Evolutionary conservation across 345 rosid genomes (phyloP).

Genomic region (Odontarrhena argentea): DNA sequence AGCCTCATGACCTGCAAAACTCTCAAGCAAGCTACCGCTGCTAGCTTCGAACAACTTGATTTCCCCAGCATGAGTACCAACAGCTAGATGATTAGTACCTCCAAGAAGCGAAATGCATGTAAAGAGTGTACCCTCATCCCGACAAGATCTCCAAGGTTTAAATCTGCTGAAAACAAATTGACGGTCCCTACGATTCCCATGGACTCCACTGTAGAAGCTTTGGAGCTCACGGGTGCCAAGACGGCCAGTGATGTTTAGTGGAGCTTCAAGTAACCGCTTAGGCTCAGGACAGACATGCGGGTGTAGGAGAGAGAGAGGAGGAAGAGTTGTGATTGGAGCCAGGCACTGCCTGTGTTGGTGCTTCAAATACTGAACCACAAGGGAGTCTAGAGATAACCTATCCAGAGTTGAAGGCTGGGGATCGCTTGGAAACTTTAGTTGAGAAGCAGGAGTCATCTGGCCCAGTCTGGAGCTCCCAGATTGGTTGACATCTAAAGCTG

Average conservation of each 20-base stretch:
- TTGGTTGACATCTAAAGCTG: conserved; percentile 56
- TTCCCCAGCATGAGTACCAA: conserved; percentile 87
- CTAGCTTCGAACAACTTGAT: conserved; percentile 73
- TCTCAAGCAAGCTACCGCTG: conserved; percentile 69
- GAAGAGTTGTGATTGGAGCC: conserved; percentile 97
- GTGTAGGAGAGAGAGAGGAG: conserved; percentile 90
- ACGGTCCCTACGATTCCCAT: conserved; percentile 93
- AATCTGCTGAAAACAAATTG: conserved; percentile 96
- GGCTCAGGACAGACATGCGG: conserved; percentile 98
- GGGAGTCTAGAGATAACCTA: conserved; percentile 76
- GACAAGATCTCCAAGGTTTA: conserved; percentile 90
- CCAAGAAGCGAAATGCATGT: conserved; percentile 84
- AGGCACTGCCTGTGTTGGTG: conserved; percentile 99
- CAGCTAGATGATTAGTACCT: conserved; percentile 81
- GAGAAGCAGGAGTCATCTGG: conserved; percentile 53
- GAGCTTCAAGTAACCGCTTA: conserved; percentile 86
- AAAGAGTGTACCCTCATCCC: conserved; percentile 80
- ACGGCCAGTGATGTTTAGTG: conserved; percentile 81
- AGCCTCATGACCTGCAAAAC: conserved; percentile 72
- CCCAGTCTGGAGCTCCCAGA: conserved; percentile 49
- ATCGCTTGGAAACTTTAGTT: conserved; percentile 55
- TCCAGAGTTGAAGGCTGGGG: conserved; percentile 66
- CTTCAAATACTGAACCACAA: conserved; percentile 92
- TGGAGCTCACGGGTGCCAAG: conserved; percentile 83
- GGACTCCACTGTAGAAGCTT: conserved; percentile 80